phyloP scores from a whole-genome alignment of 805 yeast species.

The Candida succiphila region DNA sequence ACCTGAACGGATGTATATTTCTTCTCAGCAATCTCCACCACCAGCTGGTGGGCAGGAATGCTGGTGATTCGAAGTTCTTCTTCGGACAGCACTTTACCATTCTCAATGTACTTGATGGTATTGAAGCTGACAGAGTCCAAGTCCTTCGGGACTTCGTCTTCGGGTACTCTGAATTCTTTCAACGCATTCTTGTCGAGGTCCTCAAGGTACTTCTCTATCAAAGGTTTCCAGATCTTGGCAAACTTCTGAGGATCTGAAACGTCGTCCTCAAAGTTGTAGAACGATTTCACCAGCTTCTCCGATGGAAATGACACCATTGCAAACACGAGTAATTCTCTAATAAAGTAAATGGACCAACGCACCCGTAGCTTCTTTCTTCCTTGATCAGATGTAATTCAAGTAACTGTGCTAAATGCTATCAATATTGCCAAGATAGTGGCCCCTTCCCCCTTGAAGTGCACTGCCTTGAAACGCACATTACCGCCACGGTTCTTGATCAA shows the following conservation, averaged over 20 bases:
- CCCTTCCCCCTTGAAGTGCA: too few species aligned
- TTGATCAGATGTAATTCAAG: too few species aligned
- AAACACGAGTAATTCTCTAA: too few species aligned
- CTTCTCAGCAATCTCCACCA: constrained; percentile 33
- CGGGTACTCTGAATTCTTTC: constrained; percentile 20
- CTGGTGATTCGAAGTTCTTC: constrained; percentile 35
- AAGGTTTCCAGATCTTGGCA: constrained; percentile 32
- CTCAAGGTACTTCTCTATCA: constrained; percentile 30
- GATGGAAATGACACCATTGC: too few species aligned
- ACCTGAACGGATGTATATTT: constrained; percentile 40
- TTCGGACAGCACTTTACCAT: constrained; percentile 19
- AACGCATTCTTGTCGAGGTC: constrained; percentile 16
- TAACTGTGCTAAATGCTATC: too few species aligned
- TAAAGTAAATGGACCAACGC: not conserved
- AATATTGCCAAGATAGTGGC: too few species aligned
- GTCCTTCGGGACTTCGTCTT: constrained; percentile 21
- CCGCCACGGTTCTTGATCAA: too few species aligned
- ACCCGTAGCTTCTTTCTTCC: not conserved
- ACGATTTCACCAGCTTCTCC: constrained; percentile 10
- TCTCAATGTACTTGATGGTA: constrained; percentile 24
- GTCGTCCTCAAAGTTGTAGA: constrained; percentile 22
- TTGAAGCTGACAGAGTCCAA: constrained; percentile 25
- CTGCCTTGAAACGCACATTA: too few species aligned
- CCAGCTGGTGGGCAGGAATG: constrained; percentile 30
- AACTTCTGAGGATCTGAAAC: constrained; percentile 28